Conservation (phyloP, 441 rosid species). For the Kokia cookei region DNA sequence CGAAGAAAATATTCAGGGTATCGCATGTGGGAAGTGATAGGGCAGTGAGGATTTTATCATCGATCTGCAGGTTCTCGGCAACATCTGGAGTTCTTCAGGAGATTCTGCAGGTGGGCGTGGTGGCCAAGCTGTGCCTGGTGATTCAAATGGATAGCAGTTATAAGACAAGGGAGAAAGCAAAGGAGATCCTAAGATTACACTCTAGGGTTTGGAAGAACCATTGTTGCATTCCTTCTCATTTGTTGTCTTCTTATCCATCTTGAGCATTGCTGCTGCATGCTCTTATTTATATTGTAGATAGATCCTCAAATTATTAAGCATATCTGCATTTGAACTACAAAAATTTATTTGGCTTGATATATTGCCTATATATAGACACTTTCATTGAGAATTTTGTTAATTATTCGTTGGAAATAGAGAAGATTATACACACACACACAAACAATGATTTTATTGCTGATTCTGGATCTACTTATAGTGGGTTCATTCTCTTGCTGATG, state of each 20-base stretch:
- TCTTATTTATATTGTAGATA: neutral
- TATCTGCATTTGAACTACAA: neutral
- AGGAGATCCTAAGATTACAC: slow-evolving; percentile 38
- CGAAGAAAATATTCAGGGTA: slow-evolving; percentile 54
- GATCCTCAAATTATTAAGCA: neutral
- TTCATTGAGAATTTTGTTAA: neutral
- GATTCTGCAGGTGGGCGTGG: slow-evolving; percentile 50
- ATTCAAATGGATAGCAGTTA: slow-evolving; percentile 25
- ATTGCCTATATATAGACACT: neutral
- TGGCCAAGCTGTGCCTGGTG: slow-evolving; percentile 45
- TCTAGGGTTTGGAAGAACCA: slow-evolving; percentile 44
- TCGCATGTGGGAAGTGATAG: slow-evolving; percentile 36
- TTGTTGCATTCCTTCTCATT: slow-evolving; percentile 35
- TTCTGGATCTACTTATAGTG: no score
- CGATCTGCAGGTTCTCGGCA: slow-evolving; percentile 31
- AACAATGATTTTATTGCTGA: no score
- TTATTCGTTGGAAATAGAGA: neutral
- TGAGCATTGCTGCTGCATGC: neutral
- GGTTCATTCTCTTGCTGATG: no score
- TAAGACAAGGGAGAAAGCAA: slow-evolving; percentile 38
- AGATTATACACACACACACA: no score
- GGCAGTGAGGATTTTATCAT: slow-evolving; percentile 39
- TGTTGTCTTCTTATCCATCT: slow-evolving; percentile 36
- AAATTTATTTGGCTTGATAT: neutral
- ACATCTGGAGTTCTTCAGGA: slow-evolving; percentile 37